phyloP scores from a whole-genome alignment of 2,329 filamentous ascomycete species.

The Pseudocercospora crystallina region DNA sequence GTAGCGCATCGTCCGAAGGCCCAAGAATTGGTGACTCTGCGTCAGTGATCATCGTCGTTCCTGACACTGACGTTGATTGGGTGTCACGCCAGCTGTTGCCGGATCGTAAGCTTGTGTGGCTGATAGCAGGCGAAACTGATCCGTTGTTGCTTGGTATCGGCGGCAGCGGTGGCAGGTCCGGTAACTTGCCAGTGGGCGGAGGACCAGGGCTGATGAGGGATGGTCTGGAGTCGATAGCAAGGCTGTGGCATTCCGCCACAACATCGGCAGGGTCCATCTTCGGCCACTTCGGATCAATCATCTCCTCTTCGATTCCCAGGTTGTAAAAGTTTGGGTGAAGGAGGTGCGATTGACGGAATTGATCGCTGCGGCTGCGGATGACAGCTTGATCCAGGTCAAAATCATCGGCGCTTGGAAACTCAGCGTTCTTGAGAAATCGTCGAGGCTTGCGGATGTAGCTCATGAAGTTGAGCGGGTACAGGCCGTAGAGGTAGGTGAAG shows the following conservation, averaged over 20 bases:
- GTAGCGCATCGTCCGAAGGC: slow-evolving; percentile 36
- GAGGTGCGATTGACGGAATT: slow-evolving; percentile 69
- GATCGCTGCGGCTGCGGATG: slow-evolving; percentile 73
- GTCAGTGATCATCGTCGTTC: slow-evolving; percentile 12
- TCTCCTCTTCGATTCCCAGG: slow-evolving; percentile 75
- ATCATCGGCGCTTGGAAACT: slow-evolving; percentile 68
- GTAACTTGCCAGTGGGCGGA: slow-evolving; percentile 47
- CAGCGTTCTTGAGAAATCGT: slow-evolving; percentile 71
- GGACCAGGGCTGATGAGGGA: slow-evolving; percentile 48
- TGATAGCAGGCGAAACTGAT: slow-evolving; percentile 30
- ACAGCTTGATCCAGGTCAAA: slow-evolving; percentile 76
- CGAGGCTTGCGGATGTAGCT: slow-evolving; percentile 82
- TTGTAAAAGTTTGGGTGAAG: slow-evolving; percentile 84
- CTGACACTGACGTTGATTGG: slow-evolving; percentile 52
- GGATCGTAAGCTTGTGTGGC: slow-evolving; percentile 32
- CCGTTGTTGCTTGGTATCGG: slow-evolving; percentile 24
- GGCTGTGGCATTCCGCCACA: slow-evolving; percentile 73
- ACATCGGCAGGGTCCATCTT: slow-evolving; percentile 78
- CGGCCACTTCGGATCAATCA: slow-evolving; percentile 75
- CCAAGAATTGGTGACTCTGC: slow-evolving; percentile 65
- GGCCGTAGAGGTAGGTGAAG: slow-evolving; percentile 78
- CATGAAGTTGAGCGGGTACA: slow-evolving; percentile 84
- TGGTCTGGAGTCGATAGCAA: slow-evolving; percentile 54
- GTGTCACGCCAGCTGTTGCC: slow-evolving; percentile 55
- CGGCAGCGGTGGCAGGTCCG: slow-evolving; percentile 46